Evolutionary conservation across 2,329 filamentous ascomycete species (phyloP).

Genomic region (Pleoardoris graminearum): DNA sequence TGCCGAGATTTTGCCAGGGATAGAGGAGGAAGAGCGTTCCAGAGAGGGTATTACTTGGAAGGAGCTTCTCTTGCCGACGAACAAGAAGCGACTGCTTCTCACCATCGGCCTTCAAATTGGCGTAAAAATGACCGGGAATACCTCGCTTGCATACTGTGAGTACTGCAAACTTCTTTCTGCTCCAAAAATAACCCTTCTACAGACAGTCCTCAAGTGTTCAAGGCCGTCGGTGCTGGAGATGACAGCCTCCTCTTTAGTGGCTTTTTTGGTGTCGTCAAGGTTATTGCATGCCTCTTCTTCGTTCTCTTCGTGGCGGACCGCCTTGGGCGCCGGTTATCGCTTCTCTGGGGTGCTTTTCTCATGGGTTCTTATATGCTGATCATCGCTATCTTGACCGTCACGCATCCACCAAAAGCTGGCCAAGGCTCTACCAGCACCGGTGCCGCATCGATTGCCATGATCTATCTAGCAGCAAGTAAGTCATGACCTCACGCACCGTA

Average conservation of each 20-base stretch:
- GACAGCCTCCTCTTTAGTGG: constrained; percentile 3
- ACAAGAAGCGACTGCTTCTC: constrained; percentile 7
- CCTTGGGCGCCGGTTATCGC: constrained; percentile 4
- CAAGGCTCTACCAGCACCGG: neutral
- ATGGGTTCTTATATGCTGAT: constrained; percentile 12
- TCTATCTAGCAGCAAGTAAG: constrained; percentile 13
- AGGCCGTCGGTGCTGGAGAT: constrained; percentile 5
- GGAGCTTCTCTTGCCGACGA: constrained; percentile 4
- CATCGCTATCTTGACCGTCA: constrained; percentile 8
- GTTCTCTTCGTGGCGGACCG: constrained; percentile 10
- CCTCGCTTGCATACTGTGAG: constrained; percentile 2
- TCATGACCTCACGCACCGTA: too few relatives aligned
- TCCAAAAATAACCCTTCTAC: too few relatives aligned
- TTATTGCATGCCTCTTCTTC: constrained; percentile 9
- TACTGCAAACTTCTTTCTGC: too few relatives aligned
- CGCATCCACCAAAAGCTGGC: constrained; percentile 1
- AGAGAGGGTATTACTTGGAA: constrained; percentile 9
- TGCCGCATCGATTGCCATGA: constrained; percentile 5
- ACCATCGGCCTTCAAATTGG: constrained; percentile 7
- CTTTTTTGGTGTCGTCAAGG: constrained; percentile 11
- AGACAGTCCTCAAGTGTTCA: constrained; percentile 10
- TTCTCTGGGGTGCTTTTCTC: constrained; percentile 1
- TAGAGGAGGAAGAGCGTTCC: constrained; percentile 4
- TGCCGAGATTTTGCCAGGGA: constrained; percentile 6
- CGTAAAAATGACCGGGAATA: neutral